A percentile compares a stretch with the other conserved stretches of the same genome.
Conservation (phyloP, 257 asterid genomes). For the Solanum pennellii region DNA sequence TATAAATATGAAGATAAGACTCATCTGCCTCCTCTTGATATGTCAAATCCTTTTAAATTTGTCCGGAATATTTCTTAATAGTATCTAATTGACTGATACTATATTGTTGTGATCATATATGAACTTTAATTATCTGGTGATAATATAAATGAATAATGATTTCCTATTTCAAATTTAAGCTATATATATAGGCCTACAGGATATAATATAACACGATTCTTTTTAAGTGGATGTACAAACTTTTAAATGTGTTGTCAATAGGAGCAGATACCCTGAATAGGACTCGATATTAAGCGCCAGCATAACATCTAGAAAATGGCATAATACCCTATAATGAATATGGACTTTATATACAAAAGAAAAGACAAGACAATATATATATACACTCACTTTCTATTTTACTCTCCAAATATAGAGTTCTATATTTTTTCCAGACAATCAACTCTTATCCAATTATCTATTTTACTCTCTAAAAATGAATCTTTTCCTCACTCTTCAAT, state of each 20-base stretch:
- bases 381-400: no score
- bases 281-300: background rate
- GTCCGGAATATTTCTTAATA: background rate
- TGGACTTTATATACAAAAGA: background rate
- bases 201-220: background rate
- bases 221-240: background rate
- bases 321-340: background rate
- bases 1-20: background rate
- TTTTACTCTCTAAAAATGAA: background rate
- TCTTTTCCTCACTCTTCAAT: no score
- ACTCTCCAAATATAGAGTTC: no score
- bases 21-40: background rate
- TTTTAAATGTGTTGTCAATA: background rate
- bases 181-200: background rate
- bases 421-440: no score
- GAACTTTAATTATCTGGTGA: background rate
- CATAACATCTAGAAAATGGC: background rate
- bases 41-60: background rate
- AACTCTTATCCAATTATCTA: no score
- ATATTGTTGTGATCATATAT: background rate
- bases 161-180: background rate
- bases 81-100: background rate
- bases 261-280: background rate
- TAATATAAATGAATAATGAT: background rate
- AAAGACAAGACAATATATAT: background rate